Percentiles rank a stretch among this genome's conserved stretches.
Conservation (phyloP, 2,329 filamentous ascomycete species). For the Nectriaceae sp. region DNA sequence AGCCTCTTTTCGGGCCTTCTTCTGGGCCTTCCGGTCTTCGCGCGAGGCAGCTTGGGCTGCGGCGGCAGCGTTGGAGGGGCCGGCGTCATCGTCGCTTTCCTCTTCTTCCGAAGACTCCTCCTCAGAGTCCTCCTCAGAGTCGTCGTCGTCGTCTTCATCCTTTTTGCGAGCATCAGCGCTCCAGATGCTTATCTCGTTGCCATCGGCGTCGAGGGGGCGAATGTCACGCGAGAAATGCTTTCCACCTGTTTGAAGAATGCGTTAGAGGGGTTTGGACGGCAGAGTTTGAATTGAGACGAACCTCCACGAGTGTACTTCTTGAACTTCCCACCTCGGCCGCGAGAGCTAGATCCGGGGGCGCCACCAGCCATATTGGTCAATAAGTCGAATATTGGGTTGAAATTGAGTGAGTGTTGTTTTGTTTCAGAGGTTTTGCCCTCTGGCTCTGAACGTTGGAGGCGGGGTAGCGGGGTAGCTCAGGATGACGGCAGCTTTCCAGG, state of each 20-base stretch:
- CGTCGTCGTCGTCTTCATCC: conserved; percentile 54
- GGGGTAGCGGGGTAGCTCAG: conserved; percentile 41
- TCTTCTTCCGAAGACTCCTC: conserved; percentile 56
- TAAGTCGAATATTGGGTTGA: conserved; percentile 1
- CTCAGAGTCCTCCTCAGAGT: conserved; percentile 52
- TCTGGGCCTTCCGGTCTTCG: conserved; percentile 83
- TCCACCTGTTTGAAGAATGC: conserved; percentile 61
- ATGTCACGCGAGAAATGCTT: conserved; percentile 95
- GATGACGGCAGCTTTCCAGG: conserved; percentile 5
- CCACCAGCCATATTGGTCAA: conserved; percentile 47
- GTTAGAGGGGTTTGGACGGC: conserved; percentile 22
- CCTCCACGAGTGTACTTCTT: conserved; percentile 92
- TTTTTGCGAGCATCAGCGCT: conserved; percentile 55
- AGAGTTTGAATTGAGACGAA: conserved; percentile 42
- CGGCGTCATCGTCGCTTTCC: conserved; percentile 51
- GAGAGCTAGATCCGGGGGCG: conserved; percentile 54
- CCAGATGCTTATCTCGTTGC: conserved; percentile 90
- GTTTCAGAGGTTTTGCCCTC: conserved; percentile 1
- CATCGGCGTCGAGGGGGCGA: conserved; percentile 83
- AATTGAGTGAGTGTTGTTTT: conserved; percentile 5
- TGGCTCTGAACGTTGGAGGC: too few species aligned
- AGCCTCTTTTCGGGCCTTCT: conserved; percentile 89
- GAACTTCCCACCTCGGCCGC: conserved; percentile 91
- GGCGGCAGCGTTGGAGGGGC: conserved; percentile 35
- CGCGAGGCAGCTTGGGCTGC: conserved; percentile 61